These are phyloP conservation scores for Middelhovenomyces tepae DNA, from an alignment of 805 yeast species.

Conservation along the genomic window DNA sequence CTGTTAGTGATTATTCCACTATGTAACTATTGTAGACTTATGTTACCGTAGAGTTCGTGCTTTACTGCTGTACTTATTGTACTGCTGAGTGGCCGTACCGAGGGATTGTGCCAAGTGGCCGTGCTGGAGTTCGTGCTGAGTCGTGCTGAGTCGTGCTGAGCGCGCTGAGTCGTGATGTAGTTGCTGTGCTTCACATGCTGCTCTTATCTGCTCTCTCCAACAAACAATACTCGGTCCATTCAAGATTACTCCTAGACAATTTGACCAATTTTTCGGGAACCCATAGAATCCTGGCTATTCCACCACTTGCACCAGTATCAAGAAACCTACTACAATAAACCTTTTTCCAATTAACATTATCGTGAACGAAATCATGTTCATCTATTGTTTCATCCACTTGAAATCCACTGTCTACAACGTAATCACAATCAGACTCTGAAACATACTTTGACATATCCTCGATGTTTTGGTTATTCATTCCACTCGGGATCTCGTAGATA, in stretches of 20 bases:
- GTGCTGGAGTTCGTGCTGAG: too few species aligned
- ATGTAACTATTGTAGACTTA: neutral
- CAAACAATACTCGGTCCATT: constrained; percentile 23
- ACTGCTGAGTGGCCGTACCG: too few species aligned
- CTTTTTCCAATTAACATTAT: constrained; percentile 16
- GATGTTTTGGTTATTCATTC: constrained; percentile 68
- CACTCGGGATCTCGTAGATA: constrained; percentile 39
- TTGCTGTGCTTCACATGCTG: too few species aligned
- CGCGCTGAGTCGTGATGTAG: too few species aligned
- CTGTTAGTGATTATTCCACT: neutral
- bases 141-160: too few species aligned
- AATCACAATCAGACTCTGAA: constrained; percentile 49
- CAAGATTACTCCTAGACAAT: constrained; percentile 12
- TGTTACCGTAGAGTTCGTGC: too few species aligned
- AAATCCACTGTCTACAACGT: constrained; percentile 53
- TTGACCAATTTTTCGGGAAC: constrained; percentile 15
- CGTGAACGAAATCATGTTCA: constrained; percentile 28
- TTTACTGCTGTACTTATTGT: too few species aligned
- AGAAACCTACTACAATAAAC: constrained; percentile 20
- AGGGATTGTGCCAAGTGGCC: too few species aligned
- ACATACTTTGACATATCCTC: constrained; percentile 54
- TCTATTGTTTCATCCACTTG: constrained; percentile 37
- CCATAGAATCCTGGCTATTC: constrained; percentile 22
- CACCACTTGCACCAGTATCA: constrained; percentile 18
- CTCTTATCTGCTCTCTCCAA: constrained; percentile 11